Evolutionary conservation across 352 stramenopile genomes (phyloP).

Genomic region (Pythium folliculosum): DNA sequence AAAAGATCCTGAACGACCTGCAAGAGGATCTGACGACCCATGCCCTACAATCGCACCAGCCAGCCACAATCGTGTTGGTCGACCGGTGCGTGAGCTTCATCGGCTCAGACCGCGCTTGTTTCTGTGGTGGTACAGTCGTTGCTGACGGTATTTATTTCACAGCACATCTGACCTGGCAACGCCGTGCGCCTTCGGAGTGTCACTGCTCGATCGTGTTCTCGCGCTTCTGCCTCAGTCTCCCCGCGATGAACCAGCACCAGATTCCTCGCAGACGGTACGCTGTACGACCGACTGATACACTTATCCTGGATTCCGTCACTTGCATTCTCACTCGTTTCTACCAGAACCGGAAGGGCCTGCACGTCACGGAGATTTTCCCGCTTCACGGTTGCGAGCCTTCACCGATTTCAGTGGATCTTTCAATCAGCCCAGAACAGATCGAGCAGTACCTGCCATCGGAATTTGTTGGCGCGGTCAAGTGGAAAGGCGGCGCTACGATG

Average conservation of each 20-base stretch:
- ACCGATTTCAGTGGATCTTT: slow-evolving; percentile 29
- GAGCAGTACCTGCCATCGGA: slow-evolving; percentile 39
- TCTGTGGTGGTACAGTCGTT: background rate
- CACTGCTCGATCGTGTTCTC: slow-evolving; percentile 71
- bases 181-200: slow-evolving; percentile 64
- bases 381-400: slow-evolving; percentile 65
- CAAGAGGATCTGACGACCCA: slow-evolving; percentile 47
- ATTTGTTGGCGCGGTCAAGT: slow-evolving; percentile 65
- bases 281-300: no score
- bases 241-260: slow-evolving; percentile 1
- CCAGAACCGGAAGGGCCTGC: slow-evolving; percentile 37
- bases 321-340: no score
- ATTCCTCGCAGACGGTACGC: slow-evolving; percentile 10
- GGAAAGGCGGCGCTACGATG: slow-evolving; percentile 67
- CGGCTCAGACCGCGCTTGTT: no score
- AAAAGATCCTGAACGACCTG: slow-evolving; percentile 60
- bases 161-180: slow-evolving; percentile 68
- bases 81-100: slow-evolving; percentile 46
- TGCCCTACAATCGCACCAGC: slow-evolving; percentile 41
- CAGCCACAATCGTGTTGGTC: slow-evolving; percentile 61
- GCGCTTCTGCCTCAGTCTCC: slow-evolving; percentile 59
- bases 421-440: slow-evolving; percentile 16
- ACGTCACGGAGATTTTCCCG: slow-evolving; percentile 71
- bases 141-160: background rate
- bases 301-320: no score